Percentiles rank a stretch among this genome's conserved stretches.
Conservation (phyloP, 2,329 filamentous ascomycete species). For the Nemania sp. region DNA sequence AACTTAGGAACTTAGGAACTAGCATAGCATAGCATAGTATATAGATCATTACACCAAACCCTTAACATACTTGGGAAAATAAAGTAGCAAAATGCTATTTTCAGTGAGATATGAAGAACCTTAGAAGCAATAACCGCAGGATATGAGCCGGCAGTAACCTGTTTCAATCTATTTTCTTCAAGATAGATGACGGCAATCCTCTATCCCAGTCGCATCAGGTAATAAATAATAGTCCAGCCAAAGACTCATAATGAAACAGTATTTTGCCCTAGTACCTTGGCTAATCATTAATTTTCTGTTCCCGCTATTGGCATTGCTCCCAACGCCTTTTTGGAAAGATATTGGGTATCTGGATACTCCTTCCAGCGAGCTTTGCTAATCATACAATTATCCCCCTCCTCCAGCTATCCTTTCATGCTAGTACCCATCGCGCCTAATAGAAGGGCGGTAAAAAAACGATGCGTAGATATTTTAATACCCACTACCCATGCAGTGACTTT, state of each 20-base stretch:
- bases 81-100: neutral
- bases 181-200: too few species aligned
- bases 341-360: constrained; percentile 41
- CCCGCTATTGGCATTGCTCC: constrained; percentile 2
- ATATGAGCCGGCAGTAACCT: neutral
- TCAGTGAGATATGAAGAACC: neutral
- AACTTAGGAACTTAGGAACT: constrained; percentile 14
- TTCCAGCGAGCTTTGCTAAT: constrained; percentile 35
- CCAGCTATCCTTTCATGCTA: neutral
- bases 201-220: neutral
- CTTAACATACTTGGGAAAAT: neutral
- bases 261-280: neutral
- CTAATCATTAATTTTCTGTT: constrained; percentile 17
- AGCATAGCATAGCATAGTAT: constrained; percentile 40
- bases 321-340: constrained; percentile 29
- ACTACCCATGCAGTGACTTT: neutral
- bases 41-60: neutral
- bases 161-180: neutral
- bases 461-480: neutral
- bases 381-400: constrained; percentile 15
- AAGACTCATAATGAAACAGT: neutral
- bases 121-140: neutral
- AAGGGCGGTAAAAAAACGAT: neutral
- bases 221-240: too few species aligned
- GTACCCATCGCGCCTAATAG: neutral